Percentiles rank a stretch among this genome's conserved stretches.
Evolutionary conservation across 768 basidiomycete species (phyloP).

Genomic region (Trametes meyenii): DNA sequence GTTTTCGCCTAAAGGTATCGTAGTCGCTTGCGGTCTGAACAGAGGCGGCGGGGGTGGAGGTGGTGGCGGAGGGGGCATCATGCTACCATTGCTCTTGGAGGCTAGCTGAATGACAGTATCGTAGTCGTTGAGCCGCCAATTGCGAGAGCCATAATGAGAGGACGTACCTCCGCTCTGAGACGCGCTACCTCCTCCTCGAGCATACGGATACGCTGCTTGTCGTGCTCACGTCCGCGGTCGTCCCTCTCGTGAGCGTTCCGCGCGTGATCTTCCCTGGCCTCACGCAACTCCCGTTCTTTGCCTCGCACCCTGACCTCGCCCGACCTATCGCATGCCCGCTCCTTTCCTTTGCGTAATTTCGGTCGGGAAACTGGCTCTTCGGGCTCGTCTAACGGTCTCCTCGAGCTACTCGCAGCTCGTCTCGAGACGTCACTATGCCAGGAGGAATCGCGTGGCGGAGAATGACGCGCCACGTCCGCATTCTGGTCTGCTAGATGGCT

Average conservation of each 20-base stretch:
- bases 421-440: constrained; percentile 1
- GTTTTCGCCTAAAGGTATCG: constrained; percentile 26
- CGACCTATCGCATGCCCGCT: constrained; percentile 42
- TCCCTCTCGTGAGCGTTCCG: constrained; percentile 44
- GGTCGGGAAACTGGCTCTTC: not conserved
- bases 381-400: constrained; percentile 14
- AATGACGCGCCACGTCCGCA: not conserved
- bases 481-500: not conserved
- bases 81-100: constrained; percentile 2
- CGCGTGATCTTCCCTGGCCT: constrained; percentile 53
- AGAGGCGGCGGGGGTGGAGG: constrained; percentile 41
- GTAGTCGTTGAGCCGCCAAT: too few species aligned
- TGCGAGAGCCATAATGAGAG: too few species aligned
- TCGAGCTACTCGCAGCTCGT: not conserved
- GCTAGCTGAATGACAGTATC: constrained; percentile 2
- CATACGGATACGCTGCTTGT: constrained; percentile 63
- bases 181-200: constrained; percentile 68
- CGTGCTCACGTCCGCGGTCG: constrained; percentile 50
- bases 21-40: constrained; percentile 17
- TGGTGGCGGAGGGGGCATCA: constrained; percentile 48
- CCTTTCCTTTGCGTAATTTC: constrained; percentile 34
- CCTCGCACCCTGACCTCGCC: constrained; percentile 53
- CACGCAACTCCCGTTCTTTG: constrained; percentile 64
- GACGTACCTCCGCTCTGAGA: constrained; percentile 54
- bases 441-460: not conserved